Evolutionary conservation across 768 basidiomycete species (phyloP).

Genomic region (Lentinus tigrinus): DNA sequence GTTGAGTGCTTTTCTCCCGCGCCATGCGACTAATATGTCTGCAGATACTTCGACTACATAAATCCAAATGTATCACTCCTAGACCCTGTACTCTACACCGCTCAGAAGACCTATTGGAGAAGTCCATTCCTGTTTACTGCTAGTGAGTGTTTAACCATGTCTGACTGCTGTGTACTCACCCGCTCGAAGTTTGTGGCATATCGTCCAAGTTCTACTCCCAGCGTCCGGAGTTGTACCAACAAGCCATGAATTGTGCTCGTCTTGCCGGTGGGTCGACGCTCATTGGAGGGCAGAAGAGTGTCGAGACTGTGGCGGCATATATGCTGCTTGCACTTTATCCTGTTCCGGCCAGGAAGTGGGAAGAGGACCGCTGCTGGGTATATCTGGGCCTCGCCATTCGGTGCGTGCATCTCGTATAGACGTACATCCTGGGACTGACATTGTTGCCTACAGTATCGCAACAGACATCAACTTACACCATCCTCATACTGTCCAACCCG

Average conservation of each 20-base stretch:
- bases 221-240: conserved; percentile 66
- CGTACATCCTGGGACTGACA: not conserved
- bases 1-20: conserved; percentile 15
- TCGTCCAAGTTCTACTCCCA: conserved; percentile 79
- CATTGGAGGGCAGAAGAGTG: conserved; percentile 72
- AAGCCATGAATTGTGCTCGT: conserved; percentile 74
- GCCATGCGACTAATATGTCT: not conserved
- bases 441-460: conserved; percentile 45
- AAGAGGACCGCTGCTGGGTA: conserved; percentile 88
- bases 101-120: conserved; percentile 74
- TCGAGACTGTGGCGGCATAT: conserved; percentile 86
- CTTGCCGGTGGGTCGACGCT: conserved; percentile 76
- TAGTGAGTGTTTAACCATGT: conserved; percentile 49
- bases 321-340: conserved; percentile 76
- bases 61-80: conserved; percentile 77
- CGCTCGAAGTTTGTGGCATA: conserved; percentile 72
- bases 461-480: conserved; percentile 88
- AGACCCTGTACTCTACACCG: conserved; percentile 82
- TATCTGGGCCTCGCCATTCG: conserved; percentile 88
- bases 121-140: conserved; percentile 93
- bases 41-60: conserved; percentile 75
- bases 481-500: conserved; percentile 61
- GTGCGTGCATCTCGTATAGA: conserved; percentile 34
- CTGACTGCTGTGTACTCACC: not conserved
- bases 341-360: conserved; percentile 75